Evolutionary conservation across 2,329 filamentous ascomycete species (phyloP), one percentile per base, ranked within the genome.

Genomic region (Sphaerulina musiva): DNA sequence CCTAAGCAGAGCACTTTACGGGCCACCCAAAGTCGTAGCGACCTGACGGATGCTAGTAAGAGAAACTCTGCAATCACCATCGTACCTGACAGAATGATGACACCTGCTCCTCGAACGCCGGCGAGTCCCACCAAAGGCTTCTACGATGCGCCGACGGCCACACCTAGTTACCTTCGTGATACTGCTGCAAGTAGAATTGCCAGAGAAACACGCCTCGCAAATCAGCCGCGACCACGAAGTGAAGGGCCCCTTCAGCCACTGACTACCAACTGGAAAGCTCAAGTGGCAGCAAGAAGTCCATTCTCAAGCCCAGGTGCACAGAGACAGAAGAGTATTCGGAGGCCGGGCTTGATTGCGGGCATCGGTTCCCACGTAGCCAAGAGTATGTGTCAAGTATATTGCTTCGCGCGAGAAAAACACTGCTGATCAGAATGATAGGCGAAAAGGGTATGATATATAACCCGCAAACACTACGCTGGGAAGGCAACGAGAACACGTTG

Each of bases 371-470:
- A 86, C 63, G 85, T 89, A 62, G 78, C 86, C 34, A 95, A 92
- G 76, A 85, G 89, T 95, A 78, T 77, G 83, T 76, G 23, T 39
- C 29, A 31, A 43, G 44, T 23, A 8, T 12, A 39, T 40, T 42
- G 29, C 23, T 36, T 45, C 47, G 26, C 26, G 5, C 26, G 43
- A 32, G n/a, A 43, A 10, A 7, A 42, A 11, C 36, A 46, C 7
- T 14, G 26, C 50, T 53, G 41, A 53, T 17, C 10, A 26, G 10
- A 5, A 42, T 54, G 51, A 40, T 63, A 92, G 89, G 85, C 66
- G 81, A 95, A 57, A 93, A 95, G 71, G 93, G 92, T 60, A 98
- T 98, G 93, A 85, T 83, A 51, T 98, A 95, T 70, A 97, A 98
- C 66, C 89, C 93, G 6, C 77, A 80, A 29, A 87, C 88, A 7